Evolutionary conservation across 2,329 filamentous ascomycete genomes (phyloP), one percentile per base, ranked within the genome.

Genomic region (Rugonectria rugulosa): DNA sequence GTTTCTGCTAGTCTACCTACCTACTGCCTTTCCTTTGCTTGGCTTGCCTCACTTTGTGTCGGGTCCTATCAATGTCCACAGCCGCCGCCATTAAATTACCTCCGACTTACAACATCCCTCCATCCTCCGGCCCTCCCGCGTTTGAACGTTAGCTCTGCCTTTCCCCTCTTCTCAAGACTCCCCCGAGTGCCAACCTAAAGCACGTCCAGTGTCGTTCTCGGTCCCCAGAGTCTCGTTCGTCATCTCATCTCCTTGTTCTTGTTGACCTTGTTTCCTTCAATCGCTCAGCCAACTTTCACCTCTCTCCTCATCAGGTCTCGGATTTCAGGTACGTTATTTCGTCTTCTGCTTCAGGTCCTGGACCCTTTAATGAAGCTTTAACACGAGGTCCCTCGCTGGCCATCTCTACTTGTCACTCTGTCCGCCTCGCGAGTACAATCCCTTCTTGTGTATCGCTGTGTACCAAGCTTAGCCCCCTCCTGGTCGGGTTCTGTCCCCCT

Each of bases 21-120:
- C 29, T n/a, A n/a, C n/a, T 32, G 19, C 36, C 19, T 38, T 38
- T 9, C 36, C 36, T 38, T 38, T 11, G 23, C n/a, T 26, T 26
- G 21, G 12, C 44, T 20, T 17, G 15, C 29, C 5, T 27, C n/a
- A n/a, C n/a, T n/a, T n/a, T n/a, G n/a, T n/a, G n/a, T n/a, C n/a
- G n/a, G n/a, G n/a, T n/a, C 32, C 17, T 36, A 7, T 42, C 49
- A 21, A 47, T 23, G 32, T 32, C 50, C 31, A 45, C 49, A 40
- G 49, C 52, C 45, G 45, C 40, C 41, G 14, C 24, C 14, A 42
- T 40, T 46, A 46, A 36, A 36, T 45, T 42, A 50, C 46, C 44
- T 49, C 52, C 52, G 45, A 56, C 53, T 56, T 56, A 56, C 53
- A 56, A 50, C 53, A 37, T 24, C 40, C n/a, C n/a, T n/a, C n/a